Evolutionary conservation across 2,329 filamentous ascomycete genomes (phyloP).

Genomic region (Exophiala spinifera): DNA sequence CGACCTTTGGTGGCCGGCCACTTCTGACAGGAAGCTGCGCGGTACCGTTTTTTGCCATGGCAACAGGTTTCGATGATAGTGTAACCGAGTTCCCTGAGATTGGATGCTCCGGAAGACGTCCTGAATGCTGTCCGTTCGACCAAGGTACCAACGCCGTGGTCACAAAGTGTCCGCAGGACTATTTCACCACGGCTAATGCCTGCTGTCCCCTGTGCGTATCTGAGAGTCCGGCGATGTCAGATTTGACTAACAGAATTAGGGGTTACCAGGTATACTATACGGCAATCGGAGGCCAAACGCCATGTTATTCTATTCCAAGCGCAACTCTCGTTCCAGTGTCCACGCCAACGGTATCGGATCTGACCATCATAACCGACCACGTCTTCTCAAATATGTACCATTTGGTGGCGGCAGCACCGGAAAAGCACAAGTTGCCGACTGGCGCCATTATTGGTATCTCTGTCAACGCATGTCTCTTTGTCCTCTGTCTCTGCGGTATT

Average conservation of each 20-base stretch:
- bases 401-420: constrained; percentile 8
- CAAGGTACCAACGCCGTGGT: constrained; percentile 20
- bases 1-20: constrained; percentile 21
- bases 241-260: constrained; percentile 19
- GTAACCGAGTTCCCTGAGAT: constrained; percentile 26
- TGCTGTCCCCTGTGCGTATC: constrained; percentile 30
- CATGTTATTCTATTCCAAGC: constrained; percentile 26
- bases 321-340: constrained; percentile 26
- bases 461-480: constrained; percentile 17
- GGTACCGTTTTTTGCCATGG: constrained; percentile 27
- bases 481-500: constrained; percentile 8
- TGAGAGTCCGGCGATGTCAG: background rate
- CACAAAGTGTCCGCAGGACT: constrained; percentile 29
- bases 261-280: constrained; percentile 30
- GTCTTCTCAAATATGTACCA: constrained; percentile 28
- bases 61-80: constrained; percentile 13
- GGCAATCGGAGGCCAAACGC: constrained; percentile 26
- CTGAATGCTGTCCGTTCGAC: constrained; percentile 27
- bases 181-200: constrained; percentile 27
- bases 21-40: constrained; percentile 30
- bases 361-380: constrained; percentile 29
- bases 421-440: constrained; percentile 10
- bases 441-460: constrained; percentile 28
- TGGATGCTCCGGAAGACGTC: constrained; percentile 25
- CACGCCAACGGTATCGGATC: constrained; percentile 20